phyloP scores from a whole-genome alignment of 1,284 basidiomycete species.

The Pseudozyma thailandica region DNA sequence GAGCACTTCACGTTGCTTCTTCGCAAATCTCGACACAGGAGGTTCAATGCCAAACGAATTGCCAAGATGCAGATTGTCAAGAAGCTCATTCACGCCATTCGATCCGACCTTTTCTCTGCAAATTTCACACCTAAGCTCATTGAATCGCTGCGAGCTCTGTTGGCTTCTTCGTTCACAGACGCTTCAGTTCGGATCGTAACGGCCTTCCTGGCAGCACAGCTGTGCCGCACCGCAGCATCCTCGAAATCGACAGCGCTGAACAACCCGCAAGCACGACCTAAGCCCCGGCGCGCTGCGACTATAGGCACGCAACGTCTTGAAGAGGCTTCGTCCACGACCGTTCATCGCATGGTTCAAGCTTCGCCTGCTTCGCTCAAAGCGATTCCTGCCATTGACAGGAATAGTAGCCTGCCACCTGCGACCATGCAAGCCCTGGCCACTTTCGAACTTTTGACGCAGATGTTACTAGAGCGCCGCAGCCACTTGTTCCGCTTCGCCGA shows the following conservation, averaged over 20 bases:
- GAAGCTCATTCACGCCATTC: conserved; percentile 81
- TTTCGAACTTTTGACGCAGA: conserved; percentile 46
- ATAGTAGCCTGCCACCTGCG: neutral
- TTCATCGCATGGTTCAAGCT: neutral
- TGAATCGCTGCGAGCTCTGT: conserved; percentile 31
- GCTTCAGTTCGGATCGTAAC: conserved; percentile 84
- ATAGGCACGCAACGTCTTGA: neutral
- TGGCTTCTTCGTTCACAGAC: conserved; percentile 75
- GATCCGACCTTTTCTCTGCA: conserved; percentile 20
- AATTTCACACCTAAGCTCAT: conserved; percentile 6
- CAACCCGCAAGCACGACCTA: conserved; percentile 1
- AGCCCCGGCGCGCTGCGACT: conserved; percentile 15
- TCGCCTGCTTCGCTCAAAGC: neutral
- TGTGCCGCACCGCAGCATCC: conserved; percentile 71
- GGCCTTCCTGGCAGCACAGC: conserved; percentile 83
- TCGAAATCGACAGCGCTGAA: conserved; percentile 59
- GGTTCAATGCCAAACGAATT: conserved; percentile 59
- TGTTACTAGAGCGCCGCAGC: conserved; percentile 43
- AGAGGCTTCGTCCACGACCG: no score
- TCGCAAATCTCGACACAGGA: conserved; percentile 74
- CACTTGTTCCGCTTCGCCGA: conserved; percentile 44
- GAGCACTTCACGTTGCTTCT: conserved; percentile 83
- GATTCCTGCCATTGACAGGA: neutral
- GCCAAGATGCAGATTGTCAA: conserved; percentile 73
- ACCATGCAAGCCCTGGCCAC: conserved; percentile 26